Base-by-base conservation (phyloP, 1,284 basidiomycete species). In the Austropuccinia psidii region DNA sequence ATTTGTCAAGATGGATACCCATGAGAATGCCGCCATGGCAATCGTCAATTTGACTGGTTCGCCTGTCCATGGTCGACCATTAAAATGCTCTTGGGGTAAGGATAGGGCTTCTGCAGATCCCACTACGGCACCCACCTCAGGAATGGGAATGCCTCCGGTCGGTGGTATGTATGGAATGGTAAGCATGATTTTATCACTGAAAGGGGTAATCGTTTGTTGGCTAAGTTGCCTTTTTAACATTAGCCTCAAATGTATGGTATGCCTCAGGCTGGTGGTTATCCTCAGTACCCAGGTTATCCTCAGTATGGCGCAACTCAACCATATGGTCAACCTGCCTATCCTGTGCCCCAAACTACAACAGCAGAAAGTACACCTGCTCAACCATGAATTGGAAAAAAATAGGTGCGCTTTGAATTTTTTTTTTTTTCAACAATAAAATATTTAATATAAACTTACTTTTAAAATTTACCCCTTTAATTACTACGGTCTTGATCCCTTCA, bases 31-130 rank as follows among this genome's bases (percentile, higher is more conserved):
- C 65, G 93, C 95, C 13, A 89, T 92, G 87, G 95, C 95, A 33
- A 98, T 98, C 79, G 89, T 93, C 76, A 90, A 95, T 79, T 84
- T 98, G 68, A 91, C 94, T 81, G 93, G 94, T 69, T 90, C 92
- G 82, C 90, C 92, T 84, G 90, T 98, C 35, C 95, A 98, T 78
- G 94, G 94, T 62, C 84, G 95, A 52, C 92, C 92, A 15, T 90
- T 98, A 84, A 95, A 96, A 82, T 95, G 92, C 82, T 93, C 91
- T 77, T 98, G 95, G 95, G 95, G 95, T 76, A 98, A 97, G 83
- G 94, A 97, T 67, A 67, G 78, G 45, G 69, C 69, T 33, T 72
- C 69, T 7, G 69, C 69, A 11, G 69, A 72, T 37, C 69, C 69
- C 17, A 72, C 50, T 50, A 33, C 57, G 37, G 69, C 58, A n/a